Evolutionary conservation across 768 basidiomycete genomes (phyloP).

Genomic region (Collybiopsis confluens): DNA sequence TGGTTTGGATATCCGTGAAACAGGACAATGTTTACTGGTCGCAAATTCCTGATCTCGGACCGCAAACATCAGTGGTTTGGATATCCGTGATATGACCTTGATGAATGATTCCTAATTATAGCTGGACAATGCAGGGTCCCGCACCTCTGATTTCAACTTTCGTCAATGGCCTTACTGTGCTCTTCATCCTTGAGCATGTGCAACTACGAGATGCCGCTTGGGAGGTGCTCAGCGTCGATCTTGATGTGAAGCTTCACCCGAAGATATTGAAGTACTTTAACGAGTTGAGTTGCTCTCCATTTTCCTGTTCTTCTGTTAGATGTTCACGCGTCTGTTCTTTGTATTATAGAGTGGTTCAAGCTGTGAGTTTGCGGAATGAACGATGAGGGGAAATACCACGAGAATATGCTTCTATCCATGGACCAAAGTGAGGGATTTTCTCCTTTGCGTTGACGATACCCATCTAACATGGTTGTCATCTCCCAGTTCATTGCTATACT

Average conservation of each 20-base stretch:
- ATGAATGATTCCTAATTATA: conserved; percentile 60
- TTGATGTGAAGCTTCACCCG: conserved; percentile 66
- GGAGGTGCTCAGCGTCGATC: conserved; percentile 77
- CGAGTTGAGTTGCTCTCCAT: conserved; percentile 45
- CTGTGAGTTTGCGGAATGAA: background rate
- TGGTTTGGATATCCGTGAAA: conserved; percentile 45
- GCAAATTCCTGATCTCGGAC: conserved; percentile 80
- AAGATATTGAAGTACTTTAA: conserved; percentile 69
- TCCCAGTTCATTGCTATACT: conserved; percentile 68
- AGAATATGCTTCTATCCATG: conserved; percentile 47
- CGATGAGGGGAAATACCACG: conserved; percentile 14
- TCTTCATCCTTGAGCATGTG: conserved; percentile 59
- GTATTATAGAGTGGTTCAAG: conserved; percentile 4
- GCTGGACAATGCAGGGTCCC: conserved; percentile 58
- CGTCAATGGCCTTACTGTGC: conserved; percentile 60
- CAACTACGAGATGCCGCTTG: conserved; percentile 73
- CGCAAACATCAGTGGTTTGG: conserved; percentile 60
- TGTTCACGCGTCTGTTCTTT: too few species aligned
- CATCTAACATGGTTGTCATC: conserved; percentile 2
- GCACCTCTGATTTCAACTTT: conserved; percentile 56
- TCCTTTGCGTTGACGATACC: background rate
- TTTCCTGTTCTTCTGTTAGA: background rate
- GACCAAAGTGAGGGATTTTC: conserved; percentile 57
- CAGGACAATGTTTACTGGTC: conserved; percentile 78
- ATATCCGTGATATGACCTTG: conserved; percentile 53